Evolutionary conservation across 345 rosid species (phyloP), one percentile per base, ranked within the genome.

Genomic region (Pugionium dolabratum): DNA sequence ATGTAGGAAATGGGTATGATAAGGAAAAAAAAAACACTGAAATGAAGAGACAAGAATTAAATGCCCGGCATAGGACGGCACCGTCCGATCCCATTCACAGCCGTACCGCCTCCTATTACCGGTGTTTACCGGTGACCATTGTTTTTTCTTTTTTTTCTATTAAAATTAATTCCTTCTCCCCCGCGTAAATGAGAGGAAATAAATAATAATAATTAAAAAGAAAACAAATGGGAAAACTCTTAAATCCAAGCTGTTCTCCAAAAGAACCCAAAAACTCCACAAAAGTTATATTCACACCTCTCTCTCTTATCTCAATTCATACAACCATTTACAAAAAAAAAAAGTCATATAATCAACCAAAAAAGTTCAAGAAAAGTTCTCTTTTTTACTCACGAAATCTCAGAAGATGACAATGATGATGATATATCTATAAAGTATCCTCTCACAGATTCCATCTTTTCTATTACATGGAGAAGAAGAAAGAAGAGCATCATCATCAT

Each of bases 211-310:
- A 30, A 27, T 7, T 47, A 11, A 4, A 66, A 40, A 43, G 11
- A 67, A 67, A 69, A 63, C 36, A 41, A 76, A 76, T 80, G 81
- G 81, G 81, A 85, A 84, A 79, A 74, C 86, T 84, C 77, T 66
- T 45, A 79, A 58, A 54, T 73, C 77, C 76, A 74, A 82, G 83
- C 89, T 86, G 89, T 85, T 80, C 59, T 79, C 90, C 88, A 85
- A 77, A 78, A 68, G 65, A 73, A 65, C 80, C 73, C 70, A 52
- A 66, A 18, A 61, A 44, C 64, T 79, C 53, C 50, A 36, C 41
- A 65, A 59, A 66, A 73, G 67, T 59, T 73, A 73, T 73, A 54
- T 84, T 83, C 87, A 82, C 88, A 84, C 85, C 70, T 62, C 66
- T 44, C 59, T 44, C 37, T 42, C 62, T 65, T 44, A 65, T 73